Evolutionary conservation across 1,139 yeast species (phyloP).

Genomic region (Scheffersomyces parashehatae): DNA sequence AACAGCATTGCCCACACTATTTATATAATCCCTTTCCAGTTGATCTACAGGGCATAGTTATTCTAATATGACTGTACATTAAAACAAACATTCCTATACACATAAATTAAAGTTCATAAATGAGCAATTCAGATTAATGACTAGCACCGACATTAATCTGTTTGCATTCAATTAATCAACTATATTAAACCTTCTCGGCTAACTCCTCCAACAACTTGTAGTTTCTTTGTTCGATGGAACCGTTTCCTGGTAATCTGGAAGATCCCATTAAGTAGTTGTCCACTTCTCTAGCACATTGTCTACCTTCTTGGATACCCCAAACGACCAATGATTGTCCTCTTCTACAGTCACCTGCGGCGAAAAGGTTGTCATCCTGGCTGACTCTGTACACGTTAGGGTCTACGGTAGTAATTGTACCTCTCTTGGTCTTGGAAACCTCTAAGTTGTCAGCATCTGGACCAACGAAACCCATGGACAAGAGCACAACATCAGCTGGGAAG

Average conservation of each 20-base stretch:
- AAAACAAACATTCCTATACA: too few species aligned
- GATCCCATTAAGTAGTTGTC: slow-evolving; percentile 77
- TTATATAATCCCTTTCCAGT: too few species aligned
- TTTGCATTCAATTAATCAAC: too few species aligned
- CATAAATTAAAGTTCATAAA: too few species aligned
- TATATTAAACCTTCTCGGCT: slow-evolving; percentile 54
- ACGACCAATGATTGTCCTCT: slow-evolving; percentile 98
- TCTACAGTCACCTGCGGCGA: slow-evolving; percentile 98
- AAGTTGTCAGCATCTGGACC: slow-evolving; percentile 92
- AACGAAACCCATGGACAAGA: slow-evolving; percentile 94
- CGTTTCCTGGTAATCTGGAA: slow-evolving; percentile 89
- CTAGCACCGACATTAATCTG: too few species aligned
- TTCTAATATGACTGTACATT: too few species aligned
- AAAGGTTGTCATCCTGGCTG: slow-evolving; percentile 60
- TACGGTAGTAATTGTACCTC: slow-evolving; percentile 82
- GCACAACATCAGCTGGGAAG: slow-evolving; percentile 92
- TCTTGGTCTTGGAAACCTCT: slow-evolving; percentile 69
- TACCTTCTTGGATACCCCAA: slow-evolving; percentile 99
- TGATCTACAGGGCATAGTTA: too few species aligned
- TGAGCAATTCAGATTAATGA: too few species aligned
- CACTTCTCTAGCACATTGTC: slow-evolving; percentile 96
- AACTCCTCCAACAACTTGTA: slow-evolving; percentile 72
- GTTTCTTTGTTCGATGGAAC: slow-evolving; percentile 85
- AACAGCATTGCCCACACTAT: too few species aligned
- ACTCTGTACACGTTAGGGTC: slow-evolving; percentile 74